Evolutionary conservation across 768 basidiomycete genomes (phyloP), one percentile per base, ranked within the genome.

Genomic region (Udeniomyces megalosporus): DNA sequence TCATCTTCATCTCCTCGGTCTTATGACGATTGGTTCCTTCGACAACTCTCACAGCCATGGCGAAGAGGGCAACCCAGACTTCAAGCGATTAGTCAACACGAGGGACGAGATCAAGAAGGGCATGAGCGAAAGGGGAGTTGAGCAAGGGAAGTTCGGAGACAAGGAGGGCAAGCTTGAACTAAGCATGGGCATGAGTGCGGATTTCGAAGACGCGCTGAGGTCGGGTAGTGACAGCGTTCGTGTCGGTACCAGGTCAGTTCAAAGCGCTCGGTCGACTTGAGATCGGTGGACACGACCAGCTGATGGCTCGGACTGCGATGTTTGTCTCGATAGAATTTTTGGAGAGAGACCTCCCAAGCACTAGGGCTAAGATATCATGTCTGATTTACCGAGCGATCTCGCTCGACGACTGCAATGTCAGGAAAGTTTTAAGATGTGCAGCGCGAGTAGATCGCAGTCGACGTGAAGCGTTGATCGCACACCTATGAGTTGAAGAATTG

Each of bases 21-120:
- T 99, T 52, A 99, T 99, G 95, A 96, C 95, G 1, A 97, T 99
- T 67, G 95, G 95, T 1, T 81, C 89, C 20, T 78, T 87, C 57
- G 78, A 82, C 42, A 78, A 82, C 65, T 90, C 88, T 2, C 77
- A 85, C 32, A 68, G 72, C 46, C 69, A 74, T 11, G 77, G 78
- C 0, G 74, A 72, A 0, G 75, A 72, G 42, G 75, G 75, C 38
- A 84, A 85, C 68, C 78, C 78, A 1, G 92, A 97, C 72, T 97
- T 97, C 68, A 79, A 80, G 65, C 73, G 71, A 24, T 77, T 95
- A 60, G 82, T 78, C 65, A 75, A 75, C 67, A 86, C 86, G 15
- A 76, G 85, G 56, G 81, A 82, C 65, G 64, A 77, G 14, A 73
- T 95, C 59, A 75, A 81, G 60, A 72, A 67, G 1, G 74, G 76